Evolutionary conservation across 116 monocot genomes (phyloP).

Genomic region (Iris pallida): DNA sequence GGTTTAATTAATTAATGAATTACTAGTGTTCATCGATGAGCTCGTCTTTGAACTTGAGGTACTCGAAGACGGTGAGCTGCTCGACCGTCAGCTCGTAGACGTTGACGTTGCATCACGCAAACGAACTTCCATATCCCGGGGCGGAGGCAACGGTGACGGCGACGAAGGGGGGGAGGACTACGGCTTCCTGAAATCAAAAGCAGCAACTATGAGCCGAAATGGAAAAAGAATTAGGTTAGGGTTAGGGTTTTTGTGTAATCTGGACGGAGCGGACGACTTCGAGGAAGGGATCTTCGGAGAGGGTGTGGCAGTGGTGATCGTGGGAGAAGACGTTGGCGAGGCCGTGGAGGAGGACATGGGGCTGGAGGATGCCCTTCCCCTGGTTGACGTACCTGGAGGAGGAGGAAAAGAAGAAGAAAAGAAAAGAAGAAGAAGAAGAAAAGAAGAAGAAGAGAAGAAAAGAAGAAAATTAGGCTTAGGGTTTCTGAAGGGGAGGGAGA

Average conservation of each 20-base stretch:
- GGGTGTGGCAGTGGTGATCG: slow-evolving; percentile 24
- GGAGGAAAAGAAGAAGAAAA: neutral
- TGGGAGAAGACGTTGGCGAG: slow-evolving; percentile 44
- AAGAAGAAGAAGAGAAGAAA: no score
- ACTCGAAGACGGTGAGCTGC: slow-evolving; percentile 66
- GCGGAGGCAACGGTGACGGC: slow-evolving; percentile 85
- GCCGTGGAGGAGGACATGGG: slow-evolving; percentile 85
- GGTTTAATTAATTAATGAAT: no score
- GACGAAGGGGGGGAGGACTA: slow-evolving; percentile 89
- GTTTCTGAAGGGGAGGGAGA: neutral
- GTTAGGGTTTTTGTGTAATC: slow-evolving; percentile 15
- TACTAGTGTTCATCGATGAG: slow-evolving; percentile 59
- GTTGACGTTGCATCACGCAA: slow-evolving; percentile 79
- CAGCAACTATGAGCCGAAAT: no score
- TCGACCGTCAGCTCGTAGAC: slow-evolving; percentile 88
- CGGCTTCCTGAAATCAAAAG: slow-evolving; percentile 57
- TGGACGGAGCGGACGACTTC: slow-evolving; percentile 73
- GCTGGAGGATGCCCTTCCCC: slow-evolving; percentile 88
- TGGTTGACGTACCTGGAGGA: slow-evolving; percentile 55
- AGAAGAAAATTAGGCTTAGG: no score
- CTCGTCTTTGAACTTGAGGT: slow-evolving; percentile 86
- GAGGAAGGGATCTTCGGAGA: slow-evolving; percentile 69
- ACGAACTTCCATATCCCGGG: slow-evolving; percentile 97
- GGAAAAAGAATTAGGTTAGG: neutral
- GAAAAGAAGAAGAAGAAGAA: no score